Percentiles rank a stretch among this genome's conserved stretches.
Conservation (phyloP, 352 stramenopile species). For the Elongisporangium undulatum region DNA sequence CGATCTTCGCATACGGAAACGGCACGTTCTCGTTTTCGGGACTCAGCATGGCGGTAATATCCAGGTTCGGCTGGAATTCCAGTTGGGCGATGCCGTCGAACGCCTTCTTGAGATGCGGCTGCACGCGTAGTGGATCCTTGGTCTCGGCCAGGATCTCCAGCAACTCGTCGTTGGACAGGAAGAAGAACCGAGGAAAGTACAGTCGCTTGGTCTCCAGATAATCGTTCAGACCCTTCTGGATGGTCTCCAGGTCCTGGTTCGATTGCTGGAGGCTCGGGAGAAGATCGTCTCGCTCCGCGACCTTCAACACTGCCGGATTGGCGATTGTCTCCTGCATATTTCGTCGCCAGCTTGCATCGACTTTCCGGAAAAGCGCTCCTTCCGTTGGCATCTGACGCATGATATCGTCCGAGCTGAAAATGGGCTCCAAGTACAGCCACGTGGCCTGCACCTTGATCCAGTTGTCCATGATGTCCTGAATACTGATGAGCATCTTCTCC, state of each 20-base stretch:
- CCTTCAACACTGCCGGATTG: constrained; percentile 66
- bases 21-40: constrained; percentile 85
- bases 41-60: constrained; percentile 91
- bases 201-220: constrained; percentile 90
- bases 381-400: constrained; percentile 91
- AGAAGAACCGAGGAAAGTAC: constrained; percentile 92
- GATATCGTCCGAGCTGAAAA: constrained; percentile 92
- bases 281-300: constrained; percentile 75
- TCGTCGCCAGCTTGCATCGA: constrained; percentile 84
- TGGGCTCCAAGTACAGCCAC: constrained; percentile 93
- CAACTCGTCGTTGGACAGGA: constrained; percentile 91
- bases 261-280: constrained; percentile 83
- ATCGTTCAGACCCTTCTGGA: constrained; percentile 92
- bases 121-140: constrained; percentile 92
- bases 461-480: constrained; percentile 93
- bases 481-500: constrained; percentile 88
- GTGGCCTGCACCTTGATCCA: constrained; percentile 93
- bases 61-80: constrained; percentile 90
- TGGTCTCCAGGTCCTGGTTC: constrained; percentile 91
- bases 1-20: constrained; percentile 86
- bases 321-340: constrained; percentile 87
- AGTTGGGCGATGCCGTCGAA: constrained; percentile 92
- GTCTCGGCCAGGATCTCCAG: constrained; percentile 91
- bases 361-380: constrained; percentile 81
- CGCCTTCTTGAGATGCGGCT: constrained; percentile 92